Evolutionary conservation across 768 basidiomycete species (phyloP), one percentile per base, ranked within the genome.

Genomic region (Tephrocybe sp.): DNA sequence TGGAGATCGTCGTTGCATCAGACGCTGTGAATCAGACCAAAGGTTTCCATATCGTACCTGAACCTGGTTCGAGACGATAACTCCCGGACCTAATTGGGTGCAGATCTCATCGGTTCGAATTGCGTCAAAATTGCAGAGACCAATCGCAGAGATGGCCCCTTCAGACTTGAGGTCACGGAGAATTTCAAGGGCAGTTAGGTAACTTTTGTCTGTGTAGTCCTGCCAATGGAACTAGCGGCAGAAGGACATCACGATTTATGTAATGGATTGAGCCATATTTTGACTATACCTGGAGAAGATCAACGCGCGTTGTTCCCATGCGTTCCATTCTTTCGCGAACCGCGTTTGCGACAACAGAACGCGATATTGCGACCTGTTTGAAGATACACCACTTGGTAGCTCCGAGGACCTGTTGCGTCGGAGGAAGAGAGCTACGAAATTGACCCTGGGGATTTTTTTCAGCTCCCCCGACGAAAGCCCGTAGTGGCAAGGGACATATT

Each of bases 351-450:
- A 90, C 87, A 46, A 76, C 66, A 26, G 72, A 65, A 6, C 78
- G 79, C 3, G 85, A 76, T 1, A 79, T 72, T 12, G 66, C 66
- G 13, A 73, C 70, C 23, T 70, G 68, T 51, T 78, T 74, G 71
- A 92, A 92, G 12, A 89, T 79, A 64, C 89, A 92, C 89, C 88
- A 93, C 63, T 93, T 93, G 2, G 92, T 93, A 1, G 85, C 88
- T 38, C 88, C 86, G 20, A 92, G 54, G 9, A 87, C 75, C 3
- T 66, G 59, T 33, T 70, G 61, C 23, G 74, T 61, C 26, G 68
- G 55, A 23, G 72, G 64, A 14, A 80, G 65, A 11, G 75, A 71
- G 54, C 69, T 61, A 59, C 77, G 77, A 67, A 87, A 88, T 64
- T 86, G 81, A 11, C 89, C 90, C 89, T 92, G 40, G 46, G 47